Percentiles rank a stretch among this genome's conserved stretches.
Conservation (phyloP, 108 stramenopile species). For the Asterionellopsis glacialis region DNA sequence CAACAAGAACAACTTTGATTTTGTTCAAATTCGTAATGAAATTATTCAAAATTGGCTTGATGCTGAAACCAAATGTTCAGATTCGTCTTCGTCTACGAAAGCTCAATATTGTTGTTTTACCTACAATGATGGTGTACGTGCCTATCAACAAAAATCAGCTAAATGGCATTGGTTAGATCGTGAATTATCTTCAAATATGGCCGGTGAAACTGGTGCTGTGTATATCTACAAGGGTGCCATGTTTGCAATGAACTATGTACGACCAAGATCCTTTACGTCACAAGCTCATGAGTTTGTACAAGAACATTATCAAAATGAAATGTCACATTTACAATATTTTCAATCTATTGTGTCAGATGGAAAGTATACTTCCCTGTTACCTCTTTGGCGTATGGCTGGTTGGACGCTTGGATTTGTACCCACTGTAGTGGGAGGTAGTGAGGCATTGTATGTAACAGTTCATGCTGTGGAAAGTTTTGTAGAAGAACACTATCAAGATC, state of each 20-base stretch:
- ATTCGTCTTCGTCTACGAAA: not conserved
- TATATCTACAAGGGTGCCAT: conserved; percentile 16
- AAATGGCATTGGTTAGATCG: conserved; percentile 22
- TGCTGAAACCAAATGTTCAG: not conserved
- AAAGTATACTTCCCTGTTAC: conserved; percentile 3
- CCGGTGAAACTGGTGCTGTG: conserved; percentile 20
- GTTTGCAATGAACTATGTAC: not conserved
- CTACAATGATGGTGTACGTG: conserved; percentile 4
- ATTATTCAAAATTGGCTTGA: not conserved
- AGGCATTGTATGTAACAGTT: conserved; percentile 16
- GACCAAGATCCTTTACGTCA: not conserved
- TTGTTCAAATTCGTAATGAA: not conserved
- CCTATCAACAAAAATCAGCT: conserved; percentile 5
- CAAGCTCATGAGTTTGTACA: conserved; percentile 3
- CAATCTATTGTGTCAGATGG: conserved; percentile 1
- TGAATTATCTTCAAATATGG: conserved; percentile 13
- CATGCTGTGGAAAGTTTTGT: conserved; percentile 24
- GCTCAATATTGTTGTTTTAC: conserved; percentile 19
- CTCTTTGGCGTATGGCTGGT: conserved; percentile 12
- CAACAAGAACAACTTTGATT: not conserved
- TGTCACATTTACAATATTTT: conserved; percentile 7
- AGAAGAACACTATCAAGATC: conserved; percentile 19
- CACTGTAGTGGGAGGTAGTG: conserved; percentile 4
- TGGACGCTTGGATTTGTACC: conserved; percentile 15
- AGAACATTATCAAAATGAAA: conserved; percentile 9